Evolutionary conservation across 352 stramenopile genomes (phyloP), one percentile per base, ranked within the genome.

Genomic region (Phytophthora multivora): DNA sequence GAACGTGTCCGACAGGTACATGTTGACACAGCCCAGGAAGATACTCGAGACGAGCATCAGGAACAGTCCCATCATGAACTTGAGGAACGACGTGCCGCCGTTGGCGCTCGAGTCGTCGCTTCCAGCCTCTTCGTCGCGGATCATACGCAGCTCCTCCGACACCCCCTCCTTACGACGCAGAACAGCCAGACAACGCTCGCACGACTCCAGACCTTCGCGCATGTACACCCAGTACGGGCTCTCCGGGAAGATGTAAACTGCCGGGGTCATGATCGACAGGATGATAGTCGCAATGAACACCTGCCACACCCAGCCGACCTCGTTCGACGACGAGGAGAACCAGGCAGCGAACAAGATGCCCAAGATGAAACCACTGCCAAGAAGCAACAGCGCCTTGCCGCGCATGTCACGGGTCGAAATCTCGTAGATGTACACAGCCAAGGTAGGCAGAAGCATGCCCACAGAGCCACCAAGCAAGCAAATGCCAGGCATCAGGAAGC

Each of bases 381-480:
- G 66, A 49, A 92, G 70, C 38, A 95, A 64, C 53, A 95, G 51
- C 38, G 83, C 81, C 68, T 93, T 93, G 52, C 83, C 78, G 39
- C 86, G 84, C 84, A 93, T 93, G 33, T 93, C 84, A 7, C 74
- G 79, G 36, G 86, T 93, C 11, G 86, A 91, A 42, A 95, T 89
- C 59, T 95, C 86, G 66, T 90, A 95, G 43, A 93, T 90, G 69
- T 95, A 95, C 42, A 90, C 83, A 19, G 83, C 72, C 21, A 95
- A 66, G 5, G 86, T 89, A 28, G 85, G 86, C 38, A 93, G 35
- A 18, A 95, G 52, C n/a, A 91, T 53, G 40, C 86, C 86, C 1
- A 90, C 68, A 0, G 80, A 71, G 13, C 57, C 61, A 18, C 80
- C 83, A 8, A 95, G 60, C 3, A 93, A 61, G 18, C 63, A 80